Evolutionary conservation across 164 flowering plant genomes (phyloP), one percentile per base, ranked within the genome.

Genomic region (Berberis thunbergii): DNA sequence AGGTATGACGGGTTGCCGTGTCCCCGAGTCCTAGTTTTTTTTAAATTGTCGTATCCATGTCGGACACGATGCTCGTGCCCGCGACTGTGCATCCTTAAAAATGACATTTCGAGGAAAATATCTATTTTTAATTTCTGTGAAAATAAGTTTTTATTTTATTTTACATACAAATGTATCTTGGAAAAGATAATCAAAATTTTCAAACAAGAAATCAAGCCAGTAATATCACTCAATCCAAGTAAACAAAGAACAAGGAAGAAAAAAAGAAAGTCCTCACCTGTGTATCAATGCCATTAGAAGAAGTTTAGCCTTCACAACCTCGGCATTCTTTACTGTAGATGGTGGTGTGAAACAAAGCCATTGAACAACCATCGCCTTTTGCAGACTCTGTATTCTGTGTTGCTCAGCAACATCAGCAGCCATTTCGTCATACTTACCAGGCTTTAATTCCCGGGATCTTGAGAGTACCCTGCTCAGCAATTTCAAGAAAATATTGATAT

Each of bases 301-400:
- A 72, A 95, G 96, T 76, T 86, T 91, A 46, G 70, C 73, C 59
- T 73, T 80, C 63, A 89, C 76, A 69, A 69, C 71, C 42, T 83
- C 70, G 41, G 79, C 85, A 76, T 89, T 80, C 61, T 67, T 73
- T 65, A 89, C 80, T 61, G 92, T 84, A 41, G 97, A 84, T 7
- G 97, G 99, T 12, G 99, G 99, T 6, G 94, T 85, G 76, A 94
- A 94, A 85, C 99, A 94, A 38, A 94, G 93, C 99, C 99, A 94
- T 70, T 91, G 97, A 67, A 91, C 76, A 57, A 79, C 93, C 86
- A 79, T 81, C 67, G 99, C 96, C 73, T 94, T 94, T 70, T 86
- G 84, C 71, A 86, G 85, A 71, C 90, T 84, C 76, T 84, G 96
- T 72, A 85, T 64, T 45, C 96, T 85, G 55, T 87, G 87, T 70